These are phyloP conservation scores for Pseudogymnoascus sp. DNA, from an alignment of 2,329 filamentous ascomycete species.

Conservation along the genomic window DNA sequence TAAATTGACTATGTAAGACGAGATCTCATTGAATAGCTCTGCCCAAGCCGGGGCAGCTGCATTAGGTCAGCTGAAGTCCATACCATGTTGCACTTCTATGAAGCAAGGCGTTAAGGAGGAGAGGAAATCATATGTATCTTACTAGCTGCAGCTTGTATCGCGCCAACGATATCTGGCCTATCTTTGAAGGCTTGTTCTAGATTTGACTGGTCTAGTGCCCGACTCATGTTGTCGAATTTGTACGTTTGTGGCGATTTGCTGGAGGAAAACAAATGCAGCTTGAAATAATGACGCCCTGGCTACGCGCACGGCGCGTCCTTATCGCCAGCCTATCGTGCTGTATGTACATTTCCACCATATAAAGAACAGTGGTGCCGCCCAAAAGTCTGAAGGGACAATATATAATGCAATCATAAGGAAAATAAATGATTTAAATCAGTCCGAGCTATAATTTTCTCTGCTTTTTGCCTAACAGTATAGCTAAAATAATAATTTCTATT, in stretches of 20 bases:
- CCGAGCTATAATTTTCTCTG: neutral
- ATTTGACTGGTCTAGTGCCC: conserved; percentile 25
- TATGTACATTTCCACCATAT: neutral
- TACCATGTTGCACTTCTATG: neutral
- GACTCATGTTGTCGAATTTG: conserved; percentile 22
- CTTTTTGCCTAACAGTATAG: neutral
- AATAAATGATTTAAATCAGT: neutral
- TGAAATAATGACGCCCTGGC: conserved; percentile 9
- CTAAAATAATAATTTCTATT: neutral
- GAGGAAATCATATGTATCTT: conserved; percentile 20
- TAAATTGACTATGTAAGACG: conserved; percentile 23
- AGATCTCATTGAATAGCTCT: conserved; percentile 33
- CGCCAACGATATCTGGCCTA: conserved; percentile 28
- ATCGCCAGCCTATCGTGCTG: conserved; percentile 5
- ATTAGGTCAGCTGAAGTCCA: conserved; percentile 9
- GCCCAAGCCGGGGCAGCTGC: conserved; percentile 17
- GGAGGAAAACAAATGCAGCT: neutral
- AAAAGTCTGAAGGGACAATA: neutral
- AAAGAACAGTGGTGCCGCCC: neutral
- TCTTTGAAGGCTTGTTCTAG: conserved; percentile 29
- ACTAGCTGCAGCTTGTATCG: conserved; percentile 29
- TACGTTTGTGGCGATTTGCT: conserved; percentile 5
- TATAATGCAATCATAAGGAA: neutral
- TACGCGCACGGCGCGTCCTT: conserved; percentile 10
- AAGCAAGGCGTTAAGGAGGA: conserved; percentile 21